phyloP scores from a whole-genome alignment of 495 filamentous ascomycete species.

The Ascodesmis nigricans region DNA sequence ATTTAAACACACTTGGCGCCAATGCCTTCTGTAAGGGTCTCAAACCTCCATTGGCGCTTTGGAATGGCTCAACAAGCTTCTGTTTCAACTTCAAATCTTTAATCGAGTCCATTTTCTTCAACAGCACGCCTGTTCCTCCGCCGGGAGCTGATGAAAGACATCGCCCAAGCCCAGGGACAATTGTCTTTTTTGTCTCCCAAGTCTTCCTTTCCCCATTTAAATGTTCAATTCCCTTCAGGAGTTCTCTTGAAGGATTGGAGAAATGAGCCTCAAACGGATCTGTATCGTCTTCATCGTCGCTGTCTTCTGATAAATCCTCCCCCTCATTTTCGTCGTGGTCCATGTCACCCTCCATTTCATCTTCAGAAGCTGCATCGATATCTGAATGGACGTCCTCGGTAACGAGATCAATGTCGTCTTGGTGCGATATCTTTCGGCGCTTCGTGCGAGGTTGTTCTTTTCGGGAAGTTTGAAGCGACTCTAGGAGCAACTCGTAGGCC shows the following conservation, averaged over 20 bases:
- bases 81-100: conserved; percentile 38
- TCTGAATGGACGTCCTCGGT: conserved; percentile 8
- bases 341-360: conserved; percentile 20
- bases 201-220: conserved; percentile 29
- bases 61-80: conserved; percentile 24
- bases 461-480: conserved; percentile 18
- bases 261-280: conserved; percentile 75
- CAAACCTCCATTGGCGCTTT: conserved; percentile 11
- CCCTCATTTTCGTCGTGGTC: conserved; percentile 11
- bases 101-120: conserved; percentile 10
- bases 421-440: conserved; percentile 19
- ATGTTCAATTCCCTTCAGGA: conserved; percentile 32
- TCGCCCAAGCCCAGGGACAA: conserved; percentile 25
- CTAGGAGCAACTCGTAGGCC: conserved; percentile 25
- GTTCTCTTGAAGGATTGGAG: conserved; percentile 34
- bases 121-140: conserved; percentile 1
- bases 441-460: conserved; percentile 21
- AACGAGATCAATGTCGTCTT: conserved; percentile 10
- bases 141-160: conserved; percentile 14
- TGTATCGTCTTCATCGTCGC: conserved; percentile 31
- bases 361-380: conserved; percentile 20
- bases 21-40: conserved; percentile 21
- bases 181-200: conserved; percentile 33
- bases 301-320: conserved; percentile 12
- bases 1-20: conserved; percentile 44